phyloP scores from a whole-genome alignment of 2,329 filamentous ascomycete genomes.

The Aspergillus sp. region DNA sequence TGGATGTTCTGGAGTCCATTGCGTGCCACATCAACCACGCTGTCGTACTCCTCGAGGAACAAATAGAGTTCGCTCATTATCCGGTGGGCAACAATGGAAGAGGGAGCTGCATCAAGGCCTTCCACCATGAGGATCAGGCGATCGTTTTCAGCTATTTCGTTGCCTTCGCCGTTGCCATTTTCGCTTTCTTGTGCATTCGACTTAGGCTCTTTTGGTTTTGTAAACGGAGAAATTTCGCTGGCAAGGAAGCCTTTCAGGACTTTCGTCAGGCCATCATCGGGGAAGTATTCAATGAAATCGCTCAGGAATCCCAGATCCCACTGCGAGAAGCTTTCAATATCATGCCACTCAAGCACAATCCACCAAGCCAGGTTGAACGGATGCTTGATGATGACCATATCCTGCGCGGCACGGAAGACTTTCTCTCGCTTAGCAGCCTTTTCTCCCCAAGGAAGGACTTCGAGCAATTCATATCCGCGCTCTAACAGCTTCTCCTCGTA shows the following conservation, averaged over 20 bases:
- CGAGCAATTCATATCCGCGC: slow-evolving; percentile 67
- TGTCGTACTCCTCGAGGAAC: slow-evolving; percentile 75
- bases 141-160: slow-evolving; percentile 62
- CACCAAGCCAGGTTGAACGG: slow-evolving; percentile 86
- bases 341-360: slow-evolving; percentile 80
- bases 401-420: slow-evolving; percentile 67
- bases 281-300: slow-evolving; percentile 76
- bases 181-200: slow-evolving; percentile 7
- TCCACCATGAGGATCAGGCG: slow-evolving; percentile 72
- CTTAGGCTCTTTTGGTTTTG: slow-evolving; percentile 20
- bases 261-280: slow-evolving; percentile 70
- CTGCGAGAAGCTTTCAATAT: slow-evolving; percentile 61
- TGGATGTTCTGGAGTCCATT: slow-evolving; percentile 57
- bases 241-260: slow-evolving; percentile 73
- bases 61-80: slow-evolving; percentile 77
- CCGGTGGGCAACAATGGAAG: slow-evolving; percentile 73
- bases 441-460: slow-evolving; percentile 55
- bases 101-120: slow-evolving; percentile 52
- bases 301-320: slow-evolving; percentile 70
- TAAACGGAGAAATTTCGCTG: slow-evolving; percentile 77
- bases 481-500: slow-evolving; percentile 87
- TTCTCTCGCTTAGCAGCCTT: slow-evolving; percentile 64
- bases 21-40: slow-evolving; percentile 66
- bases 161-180: slow-evolving; percentile 34
- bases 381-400: slow-evolving; percentile 95